Base-by-base conservation (phyloP, 257 asterid species). In the Forsythia viridissima region DNA sequence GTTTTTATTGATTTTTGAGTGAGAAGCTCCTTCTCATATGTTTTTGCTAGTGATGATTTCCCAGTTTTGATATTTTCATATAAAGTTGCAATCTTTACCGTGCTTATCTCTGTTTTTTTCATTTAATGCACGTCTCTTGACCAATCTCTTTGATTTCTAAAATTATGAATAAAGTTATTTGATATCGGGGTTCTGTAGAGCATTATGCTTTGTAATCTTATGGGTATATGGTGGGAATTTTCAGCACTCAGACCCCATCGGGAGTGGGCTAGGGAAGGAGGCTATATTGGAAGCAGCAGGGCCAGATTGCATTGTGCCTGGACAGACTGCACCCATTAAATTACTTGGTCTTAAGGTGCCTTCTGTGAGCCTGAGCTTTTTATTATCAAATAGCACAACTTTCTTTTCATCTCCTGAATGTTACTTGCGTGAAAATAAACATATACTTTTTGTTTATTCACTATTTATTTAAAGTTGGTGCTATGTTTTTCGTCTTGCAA, bases 211-310 rank as follows among this genome's bases (percentile, higher is more conserved):
- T 69, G 55, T 57, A 71, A 42, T 3, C 15, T 38, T 43, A 71
- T 40, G 18, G 34, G 13, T 9, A 18, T 40, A 6, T 39, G 37
- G 21, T n/a, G 55, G 11, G 6, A 30, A 41, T 70, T 75, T 40
- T 75, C 86, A 85, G 91, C 83, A 87, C 42, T 77, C 80, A 10
- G 86, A 87, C 76, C 89, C 89, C 36, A 88, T 94, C 69, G 97
- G 98, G 20, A 84, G 85, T 67, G 96, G 97, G 2, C 82, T 95
- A 46, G 98, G 96, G 51, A 89, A 79, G 73, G 97, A 84, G 83
- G 98, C 98, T 42, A 75, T 95, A 16, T 87, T 92, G 78, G 99
- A 95, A 86, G 92, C 99, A 66, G 98, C 99, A 3, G 99, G 98
- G 0, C 97, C 97, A 10, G 99, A 95, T 79, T 95, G 98, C 85